Evolutionary conservation across 805 yeast species (phyloP).

Genomic region (Huiozyma naganishii): DNA sequence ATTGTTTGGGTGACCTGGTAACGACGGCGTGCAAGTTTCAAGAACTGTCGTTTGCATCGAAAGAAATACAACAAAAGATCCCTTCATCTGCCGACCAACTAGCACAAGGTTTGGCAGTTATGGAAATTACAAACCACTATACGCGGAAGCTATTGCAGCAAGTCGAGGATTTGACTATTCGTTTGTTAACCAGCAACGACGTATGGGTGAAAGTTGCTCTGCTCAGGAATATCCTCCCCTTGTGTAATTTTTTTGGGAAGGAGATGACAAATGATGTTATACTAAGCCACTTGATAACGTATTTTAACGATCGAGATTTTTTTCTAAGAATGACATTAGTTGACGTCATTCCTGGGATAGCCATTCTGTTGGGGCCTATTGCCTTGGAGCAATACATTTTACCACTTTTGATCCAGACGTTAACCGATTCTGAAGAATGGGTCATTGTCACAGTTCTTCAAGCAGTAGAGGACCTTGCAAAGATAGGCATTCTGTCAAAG

Average conservation of each 20-base stretch:
- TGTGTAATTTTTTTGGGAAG: conserved; percentile 75
- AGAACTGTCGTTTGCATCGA: conserved; percentile 38
- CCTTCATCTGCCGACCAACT: conserved; percentile 1
- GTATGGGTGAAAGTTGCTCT: conserved; percentile 60
- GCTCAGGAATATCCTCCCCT: conserved; percentile 56
- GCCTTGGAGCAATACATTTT: conserved; percentile 79
- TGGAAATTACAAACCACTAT: conserved; percentile 13
- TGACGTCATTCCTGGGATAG: conserved; percentile 57
- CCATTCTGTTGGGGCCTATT: conserved; percentile 70
- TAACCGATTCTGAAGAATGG: conserved; percentile 74
- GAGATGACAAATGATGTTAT: conserved; percentile 83
- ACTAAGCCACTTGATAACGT: conserved; percentile 83
- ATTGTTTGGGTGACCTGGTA: conserved; percentile 65
- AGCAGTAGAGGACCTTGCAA: conserved; percentile 44
- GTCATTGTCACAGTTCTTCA: conserved; percentile 63
- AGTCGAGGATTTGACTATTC: conserved; percentile 56
- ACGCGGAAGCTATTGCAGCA: conserved; percentile 21
- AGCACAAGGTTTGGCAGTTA: conserved; percentile 8
- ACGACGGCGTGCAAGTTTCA: conserved; percentile 50
- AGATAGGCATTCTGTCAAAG: conserved; percentile 44
- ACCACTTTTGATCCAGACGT: conserved; percentile 74
- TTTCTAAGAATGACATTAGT: conserved; percentile 62
- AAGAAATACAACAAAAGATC: conserved; percentile 6
- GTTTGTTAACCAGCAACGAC: conserved; percentile 59
- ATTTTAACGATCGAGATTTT: conserved; percentile 68